Evolutionary conservation across 2,329 filamentous ascomycete species (phyloP), one percentile per base, ranked within the genome.

Genomic region (Myriosclerotinia curreyana): DNA sequence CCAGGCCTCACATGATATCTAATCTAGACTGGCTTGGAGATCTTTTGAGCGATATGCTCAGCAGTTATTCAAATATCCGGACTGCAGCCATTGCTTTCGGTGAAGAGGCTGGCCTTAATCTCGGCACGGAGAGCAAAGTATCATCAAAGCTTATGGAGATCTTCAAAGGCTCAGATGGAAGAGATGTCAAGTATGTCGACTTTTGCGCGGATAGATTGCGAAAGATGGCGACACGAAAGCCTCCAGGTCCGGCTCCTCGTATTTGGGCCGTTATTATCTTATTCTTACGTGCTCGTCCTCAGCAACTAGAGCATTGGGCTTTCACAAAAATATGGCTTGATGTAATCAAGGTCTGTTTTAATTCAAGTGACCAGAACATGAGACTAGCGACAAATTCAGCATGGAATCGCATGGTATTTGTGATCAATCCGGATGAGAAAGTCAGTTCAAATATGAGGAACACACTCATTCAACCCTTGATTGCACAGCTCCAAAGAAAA

Each of bases 221-320:
- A 64, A 79, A 81, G 14, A 91, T 95, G 86, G 81, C 88, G 34
- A 83, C 86, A 67, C 81, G 83, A 56, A 86, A 81, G 67, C 83
- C 86, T 15, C 82, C 85, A 28, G 85, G 84, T 12, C 75, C 81
- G 0, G 92, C 96, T 0, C 93, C 95, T 7, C 90, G 92, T 69
- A 91, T 98, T 28, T 98, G 94, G 94, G 89, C 90, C 65, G 84
- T 92, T 44, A 80, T 96, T 2, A 85, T 94, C 8, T 81, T 96
- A 2, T 86, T 96, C 63, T 79, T 97, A 55, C 86, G 89, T 61
- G 80, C 76, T 66, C 77, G 86, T 77, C 76, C 86, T 75, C 68
- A 81, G 79, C 72, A 86, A 79, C 68, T 87, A 74, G 78, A 83
- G 34, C 75, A 79, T 46, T 98, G 94, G 90, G 81, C 87, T 40